These are phyloP conservation scores for Suillus fuscotomentosus DNA, from an alignment of 768 basidiomycete genomes.

Conservation along the genomic window DNA sequence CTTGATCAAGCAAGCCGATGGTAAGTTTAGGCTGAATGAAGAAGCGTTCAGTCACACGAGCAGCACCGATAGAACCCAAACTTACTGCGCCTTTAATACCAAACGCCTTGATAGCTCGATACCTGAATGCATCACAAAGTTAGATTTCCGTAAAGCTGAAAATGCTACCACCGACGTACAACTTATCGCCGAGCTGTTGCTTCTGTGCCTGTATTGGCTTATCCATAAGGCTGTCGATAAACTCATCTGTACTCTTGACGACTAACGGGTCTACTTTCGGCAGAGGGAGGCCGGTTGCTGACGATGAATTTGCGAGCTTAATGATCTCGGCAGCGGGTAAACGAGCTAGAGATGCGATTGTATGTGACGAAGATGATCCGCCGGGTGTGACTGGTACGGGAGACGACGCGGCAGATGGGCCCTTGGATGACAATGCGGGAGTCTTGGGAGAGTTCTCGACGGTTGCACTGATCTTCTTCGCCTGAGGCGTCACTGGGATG, in stretches of 20 bases:
- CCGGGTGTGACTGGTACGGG: constrained; percentile 66
- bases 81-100: constrained; percentile 79
- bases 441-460: constrained; percentile 62
- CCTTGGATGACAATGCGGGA: constrained; percentile 73
- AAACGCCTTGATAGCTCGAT: constrained; percentile 64
- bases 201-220: constrained; percentile 64
- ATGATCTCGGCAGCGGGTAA: constrained; percentile 78
- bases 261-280: constrained; percentile 72
- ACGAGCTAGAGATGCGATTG: constrained; percentile 67
- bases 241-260: constrained; percentile 68
- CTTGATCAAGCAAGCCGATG: constrained; percentile 78
- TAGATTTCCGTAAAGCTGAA: background rate
- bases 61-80: constrained; percentile 10
- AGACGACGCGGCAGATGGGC: constrained; percentile 69
- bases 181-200: constrained; percentile 77
- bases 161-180: constrained; percentile 42
- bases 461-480: constrained; percentile 48
- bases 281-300: constrained; percentile 49
- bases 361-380: constrained; percentile 42
- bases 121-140: constrained; percentile 33
- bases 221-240: constrained; percentile 59
- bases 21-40: constrained; percentile 73
- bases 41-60: constrained; percentile 2
- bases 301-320: constrained; percentile 53
- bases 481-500: constrained; percentile 58